These are phyloP conservation scores for Gastrodia elata DNA, from an alignment of 106 monocot genomes.

Conservation along the genomic window DNA sequence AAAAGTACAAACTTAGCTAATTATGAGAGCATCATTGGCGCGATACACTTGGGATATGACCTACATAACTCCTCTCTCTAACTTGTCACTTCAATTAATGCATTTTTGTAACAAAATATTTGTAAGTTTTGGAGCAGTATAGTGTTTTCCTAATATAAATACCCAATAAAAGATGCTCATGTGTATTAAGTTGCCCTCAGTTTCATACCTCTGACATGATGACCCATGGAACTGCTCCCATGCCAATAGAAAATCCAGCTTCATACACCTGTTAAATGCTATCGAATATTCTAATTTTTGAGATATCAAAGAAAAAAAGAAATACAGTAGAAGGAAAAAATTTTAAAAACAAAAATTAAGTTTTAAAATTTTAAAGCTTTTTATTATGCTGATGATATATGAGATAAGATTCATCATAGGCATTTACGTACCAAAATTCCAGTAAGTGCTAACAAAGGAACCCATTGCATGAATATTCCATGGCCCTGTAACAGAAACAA, in stretches of 20 bases:
- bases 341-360: not conserved
- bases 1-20: no score
- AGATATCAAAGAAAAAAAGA: not conserved
- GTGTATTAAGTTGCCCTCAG: no score
- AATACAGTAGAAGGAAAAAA: not conserved
- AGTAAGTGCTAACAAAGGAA: slow-evolving; percentile 47
- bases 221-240: slow-evolving; percentile 92
- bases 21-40: no score
- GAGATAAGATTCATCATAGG: not conserved
- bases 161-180: not conserved
- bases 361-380: not conserved
- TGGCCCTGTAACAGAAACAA: slow-evolving; percentile 29
- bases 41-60: no score
- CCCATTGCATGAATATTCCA: slow-evolving; percentile 26
- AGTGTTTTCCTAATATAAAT: no score
- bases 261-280: slow-evolving; percentile 33
- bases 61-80: no score
- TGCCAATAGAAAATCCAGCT: slow-evolving; percentile 62
- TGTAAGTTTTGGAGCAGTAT: no score
- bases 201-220: slow-evolving; percentile 86
- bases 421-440: slow-evolving; percentile 53
- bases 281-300: slow-evolving; percentile 1
- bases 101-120: no score
- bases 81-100: no score
- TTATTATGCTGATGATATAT: not conserved